Percentiles rank a stretch among this genome's conserved stretches.
Conservation (phyloP, 2,329 filamentous ascomycete species). For the Herpotrichia juniperi region DNA sequence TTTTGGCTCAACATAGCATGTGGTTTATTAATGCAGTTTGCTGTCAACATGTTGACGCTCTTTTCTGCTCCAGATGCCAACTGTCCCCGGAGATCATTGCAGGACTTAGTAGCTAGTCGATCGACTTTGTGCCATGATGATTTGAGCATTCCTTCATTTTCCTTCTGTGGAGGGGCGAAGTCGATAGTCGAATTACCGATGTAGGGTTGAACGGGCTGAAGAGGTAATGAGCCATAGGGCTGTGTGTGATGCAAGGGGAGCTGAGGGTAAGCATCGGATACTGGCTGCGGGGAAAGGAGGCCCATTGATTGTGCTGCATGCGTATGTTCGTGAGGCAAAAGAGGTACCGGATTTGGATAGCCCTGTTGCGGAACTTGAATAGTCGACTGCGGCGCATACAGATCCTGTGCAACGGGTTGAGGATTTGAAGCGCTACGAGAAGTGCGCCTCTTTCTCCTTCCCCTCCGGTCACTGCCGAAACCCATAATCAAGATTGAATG, state of each 20-base stretch:
- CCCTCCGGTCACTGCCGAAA: constrained; percentile 21
- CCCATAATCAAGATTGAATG: too few species aligned
- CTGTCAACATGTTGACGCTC: constrained; percentile 30
- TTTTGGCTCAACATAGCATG: constrained; percentile 36
- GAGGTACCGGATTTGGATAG: constrained; percentile 11
- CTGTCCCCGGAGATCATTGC: constrained; percentile 27
- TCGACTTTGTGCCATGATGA: constrained; percentile 37
- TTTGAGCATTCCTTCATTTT: constrained; percentile 27
- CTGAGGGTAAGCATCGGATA: constrained; percentile 29
- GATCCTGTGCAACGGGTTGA: constrained; percentile 19
- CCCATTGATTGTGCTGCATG: constrained; percentile 15
- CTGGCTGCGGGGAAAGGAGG: constrained; percentile 12
- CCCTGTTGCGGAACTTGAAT: constrained; percentile 18
- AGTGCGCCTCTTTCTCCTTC: constrained; percentile 25
- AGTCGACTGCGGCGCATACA: constrained; percentile 19
- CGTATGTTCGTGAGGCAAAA: background rate
- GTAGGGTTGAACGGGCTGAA: constrained; percentile 21
- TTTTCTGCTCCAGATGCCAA: constrained; percentile 31
- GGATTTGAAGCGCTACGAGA: constrained; percentile 22
- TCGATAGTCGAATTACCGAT: constrained; percentile 27
- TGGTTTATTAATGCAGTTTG: constrained; percentile 37
- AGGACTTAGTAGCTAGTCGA: constrained; percentile 36
- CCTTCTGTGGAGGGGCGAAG: constrained; percentile 24
- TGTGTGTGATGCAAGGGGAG: constrained; percentile 18
- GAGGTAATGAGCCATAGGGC: constrained; percentile 15